These are phyloP conservation scores for Aschersonia sp. DNA, from an alignment of 2,329 filamentous ascomycete genomes.

Conservation along the genomic window DNA sequence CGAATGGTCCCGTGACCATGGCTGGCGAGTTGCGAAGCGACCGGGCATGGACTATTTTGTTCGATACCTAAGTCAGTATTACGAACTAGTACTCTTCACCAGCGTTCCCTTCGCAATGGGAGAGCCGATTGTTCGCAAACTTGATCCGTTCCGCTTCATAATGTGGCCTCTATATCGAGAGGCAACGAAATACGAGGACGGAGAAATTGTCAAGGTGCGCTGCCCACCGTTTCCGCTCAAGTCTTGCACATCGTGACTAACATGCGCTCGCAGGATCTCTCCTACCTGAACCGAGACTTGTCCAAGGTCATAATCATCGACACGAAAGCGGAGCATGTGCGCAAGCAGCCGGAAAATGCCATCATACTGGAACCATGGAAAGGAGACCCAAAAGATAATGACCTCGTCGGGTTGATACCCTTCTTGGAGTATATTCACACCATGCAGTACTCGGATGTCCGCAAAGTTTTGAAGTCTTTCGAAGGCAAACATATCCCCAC, in stretches of 20 bases:
- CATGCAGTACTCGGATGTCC: constrained; percentile 80
- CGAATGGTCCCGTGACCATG: constrained; percentile 86
- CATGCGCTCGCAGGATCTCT: constrained; percentile 54
- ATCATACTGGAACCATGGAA: constrained; percentile 85
- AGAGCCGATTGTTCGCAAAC: constrained; percentile 78
- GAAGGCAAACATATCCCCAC: constrained; percentile 77
- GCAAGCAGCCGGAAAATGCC: constrained; percentile 89
- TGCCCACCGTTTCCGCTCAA: not conserved
- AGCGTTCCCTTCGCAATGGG: constrained; percentile 70
- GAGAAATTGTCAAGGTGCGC: constrained; percentile 84
- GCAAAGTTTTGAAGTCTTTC: constrained; percentile 74
- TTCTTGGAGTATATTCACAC: constrained; percentile 96
- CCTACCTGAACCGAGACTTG: constrained; percentile 89
- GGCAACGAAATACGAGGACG: constrained; percentile 92
- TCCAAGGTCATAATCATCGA: constrained; percentile 94
- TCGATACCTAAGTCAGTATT: constrained; percentile 93
- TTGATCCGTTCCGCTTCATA: constrained; percentile 90
- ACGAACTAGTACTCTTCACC: constrained; percentile 93
- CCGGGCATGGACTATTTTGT: constrained; percentile 96
- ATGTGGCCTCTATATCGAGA: constrained; percentile 91
- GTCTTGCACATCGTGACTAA: not conserved
- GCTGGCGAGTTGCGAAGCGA: constrained; percentile 89
- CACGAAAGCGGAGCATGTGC: constrained; percentile 67
- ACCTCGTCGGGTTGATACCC: constrained; percentile 77
- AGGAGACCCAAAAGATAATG: constrained; percentile 68